Evolutionary conservation across 441 rosid species (phyloP).

Genomic region (Geranium incanum): DNA sequence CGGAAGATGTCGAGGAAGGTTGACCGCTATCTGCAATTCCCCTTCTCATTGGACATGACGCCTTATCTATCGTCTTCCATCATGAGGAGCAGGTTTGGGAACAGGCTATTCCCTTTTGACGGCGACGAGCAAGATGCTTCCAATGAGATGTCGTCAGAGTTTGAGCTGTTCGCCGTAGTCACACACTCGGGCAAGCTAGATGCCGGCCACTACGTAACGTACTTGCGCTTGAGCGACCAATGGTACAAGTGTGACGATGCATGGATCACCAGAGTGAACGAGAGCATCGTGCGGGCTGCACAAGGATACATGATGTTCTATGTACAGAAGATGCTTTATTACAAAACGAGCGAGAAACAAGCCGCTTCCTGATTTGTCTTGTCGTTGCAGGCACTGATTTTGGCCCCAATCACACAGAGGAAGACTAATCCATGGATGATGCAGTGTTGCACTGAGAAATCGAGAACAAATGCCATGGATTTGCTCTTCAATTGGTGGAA

Average conservation of each 20-base stretch:
- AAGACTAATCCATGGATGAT: neutral
- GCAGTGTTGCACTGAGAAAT: slow-evolving; percentile 8
- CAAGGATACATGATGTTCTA: slow-evolving; percentile 80
- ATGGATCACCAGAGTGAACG: slow-evolving; percentile 62
- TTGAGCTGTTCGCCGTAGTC: slow-evolving; percentile 68
- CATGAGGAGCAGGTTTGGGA: slow-evolving; percentile 55
- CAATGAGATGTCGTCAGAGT: slow-evolving; percentile 47
- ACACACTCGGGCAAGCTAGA: slow-evolving; percentile 64
- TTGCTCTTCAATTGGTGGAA: slow-evolving; percentile 12
- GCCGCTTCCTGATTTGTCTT: slow-evolving; percentile 18
- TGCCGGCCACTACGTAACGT: slow-evolving; percentile 66
- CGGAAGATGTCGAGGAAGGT: slow-evolving; percentile 64
- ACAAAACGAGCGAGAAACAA: slow-evolving; percentile 46
- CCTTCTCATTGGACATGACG: slow-evolving; percentile 60
- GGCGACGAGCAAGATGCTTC: slow-evolving; percentile 50
- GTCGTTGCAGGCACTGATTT: slow-evolving; percentile 2
- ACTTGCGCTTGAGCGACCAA: slow-evolving; percentile 48
- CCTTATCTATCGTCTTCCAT: slow-evolving; percentile 71
- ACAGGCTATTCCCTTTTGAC: slow-evolving; percentile 56
- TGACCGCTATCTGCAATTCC: slow-evolving; percentile 63
- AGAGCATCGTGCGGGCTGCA: slow-evolving; percentile 60
- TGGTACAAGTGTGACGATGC: slow-evolving; percentile 83
- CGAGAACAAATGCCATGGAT: slow-evolving; percentile 14
- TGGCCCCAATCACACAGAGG: neutral
- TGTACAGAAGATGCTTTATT: slow-evolving; percentile 61